These are phyloP conservation scores for Spergularia bocconei DNA, from an alignment of 148 eudicot species.

Conservation along the genomic window DNA sequence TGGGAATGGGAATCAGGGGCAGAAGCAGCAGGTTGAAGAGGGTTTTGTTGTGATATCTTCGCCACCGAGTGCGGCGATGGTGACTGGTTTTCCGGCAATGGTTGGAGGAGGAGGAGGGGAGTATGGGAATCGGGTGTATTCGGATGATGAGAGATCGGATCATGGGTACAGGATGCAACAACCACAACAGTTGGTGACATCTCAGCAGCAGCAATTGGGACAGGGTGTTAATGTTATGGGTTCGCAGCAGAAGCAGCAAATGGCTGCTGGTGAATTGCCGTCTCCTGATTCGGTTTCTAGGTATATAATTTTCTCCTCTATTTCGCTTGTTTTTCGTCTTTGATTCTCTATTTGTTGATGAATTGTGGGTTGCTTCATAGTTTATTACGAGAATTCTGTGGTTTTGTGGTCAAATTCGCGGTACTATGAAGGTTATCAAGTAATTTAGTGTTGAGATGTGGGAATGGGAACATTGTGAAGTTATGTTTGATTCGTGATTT, in stretches of 20 bases:
- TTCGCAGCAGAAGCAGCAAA: slow-evolving; percentile 38
- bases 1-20: slow-evolving; percentile 35
- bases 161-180: slow-evolving; percentile 43
- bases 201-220: slow-evolving; percentile 23
- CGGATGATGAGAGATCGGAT: slow-evolving; percentile 69
- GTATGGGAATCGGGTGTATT: slow-evolving; percentile 37
- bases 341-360: neutral
- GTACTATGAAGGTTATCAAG: neutral
- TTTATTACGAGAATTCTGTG: neutral
- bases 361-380: neutral
- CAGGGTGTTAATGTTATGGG: slow-evolving; percentile 18
- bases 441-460: neutral
- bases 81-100: slow-evolving; percentile 7
- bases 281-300: slow-evolving; percentile 90
- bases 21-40: slow-evolving; percentile 36
- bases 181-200: slow-evolving; percentile 9
- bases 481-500: neutral
- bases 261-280: slow-evolving; percentile 43
- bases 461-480: neutral
- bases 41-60: slow-evolving; percentile 36
- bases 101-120: slow-evolving; percentile 42
- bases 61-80: slow-evolving; percentile 21
- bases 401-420: neutral
- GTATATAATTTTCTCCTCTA: slow-evolving; percentile 26
- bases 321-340: neutral